Evolutionary conservation across 352 stramenopile species (phyloP), one percentile per base, ranked within the genome.

Genomic region (Pseudoperonospora humuli): DNA sequence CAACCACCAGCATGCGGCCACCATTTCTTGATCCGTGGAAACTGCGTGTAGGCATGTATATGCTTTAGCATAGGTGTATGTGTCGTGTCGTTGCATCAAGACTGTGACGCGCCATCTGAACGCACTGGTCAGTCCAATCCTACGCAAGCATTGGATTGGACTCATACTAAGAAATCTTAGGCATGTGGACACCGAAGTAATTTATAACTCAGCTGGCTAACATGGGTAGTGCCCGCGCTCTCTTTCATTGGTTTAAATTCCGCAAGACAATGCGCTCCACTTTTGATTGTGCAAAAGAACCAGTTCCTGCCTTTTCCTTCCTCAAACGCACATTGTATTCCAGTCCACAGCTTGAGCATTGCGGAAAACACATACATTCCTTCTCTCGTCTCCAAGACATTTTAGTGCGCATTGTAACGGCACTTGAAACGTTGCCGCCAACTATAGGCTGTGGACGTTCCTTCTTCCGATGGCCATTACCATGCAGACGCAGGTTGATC

Each of bases 1-100:
- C 20, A 82, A 54, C 78, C 78, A 88, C 78, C 75, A 87, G 61
- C 78, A 86, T 9, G 23, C 35, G 29, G 18, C 24, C 37, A 41
- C 44, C 34, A 51, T 51, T 49, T 4, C 10, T 33, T 33, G 2
- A n/a, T 23, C 13, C 3, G n/a, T n/a, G 32, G 14, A 35, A 42
- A 46, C 32, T 55, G 14, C n/a, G n/a, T 27, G 37, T 14, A 3
- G n/a, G 21, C 38, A 55, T 42, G n/a, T 11, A 11, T 23, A 48
- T 48, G 46, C 46, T 20, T 19, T 31, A 26, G 7, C n/a, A 35
- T 3, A 49, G 38, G 39, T 28, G 2, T 8, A 32, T 20, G 6
- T 35, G 25, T 45, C 25, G 35, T 35, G 15, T 20, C n/a, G n/a
- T n/a, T n/a, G n/a, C n/a, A n/a, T 14, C 13, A 15, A 5, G 17